A percentile compares a stretch with the other conserved stretches of the same genome.
Conservation (phyloP, 73 alveolate genomes). For the Paramecium tetraurelia region DNA sequence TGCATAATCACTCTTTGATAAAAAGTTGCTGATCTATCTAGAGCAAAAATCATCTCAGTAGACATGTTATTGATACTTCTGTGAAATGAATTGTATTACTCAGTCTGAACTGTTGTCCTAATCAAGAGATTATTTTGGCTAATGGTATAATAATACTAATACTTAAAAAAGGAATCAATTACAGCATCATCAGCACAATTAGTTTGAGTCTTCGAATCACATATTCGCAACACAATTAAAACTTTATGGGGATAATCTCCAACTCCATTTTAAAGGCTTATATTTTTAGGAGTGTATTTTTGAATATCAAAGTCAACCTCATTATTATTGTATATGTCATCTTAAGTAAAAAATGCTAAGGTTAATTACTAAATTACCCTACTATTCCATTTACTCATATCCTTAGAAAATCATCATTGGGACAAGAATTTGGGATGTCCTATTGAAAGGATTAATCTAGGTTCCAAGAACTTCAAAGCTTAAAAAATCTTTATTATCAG, state of each 20-base stretch:
- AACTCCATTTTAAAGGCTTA: neutral
- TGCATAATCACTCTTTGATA: neutral
- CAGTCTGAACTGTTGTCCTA: neutral
- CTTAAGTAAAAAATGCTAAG: neutral
- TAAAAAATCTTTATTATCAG: neutral
- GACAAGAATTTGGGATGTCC: neutral
- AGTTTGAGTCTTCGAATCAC: neutral
- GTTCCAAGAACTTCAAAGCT: neutral
- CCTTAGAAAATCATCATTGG: neutral
- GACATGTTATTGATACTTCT: neutral
- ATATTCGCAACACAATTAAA: neutral
- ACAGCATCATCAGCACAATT: neutral
- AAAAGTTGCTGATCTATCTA: neutral
- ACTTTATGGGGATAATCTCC: neutral
- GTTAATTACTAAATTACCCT: neutral
- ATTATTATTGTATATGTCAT: neutral
- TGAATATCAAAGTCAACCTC: neutral
- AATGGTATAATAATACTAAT: neutral
- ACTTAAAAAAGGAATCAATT: neutral
- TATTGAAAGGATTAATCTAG: neutral
- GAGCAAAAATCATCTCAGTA: neutral
- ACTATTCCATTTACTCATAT: neutral
- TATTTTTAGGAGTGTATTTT: neutral
- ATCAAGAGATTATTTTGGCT: neutral
- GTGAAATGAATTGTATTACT: neutral